Conservation (phyloP, 169 alveolate genomes). For the Cyclospora cayetanensis region DNA sequence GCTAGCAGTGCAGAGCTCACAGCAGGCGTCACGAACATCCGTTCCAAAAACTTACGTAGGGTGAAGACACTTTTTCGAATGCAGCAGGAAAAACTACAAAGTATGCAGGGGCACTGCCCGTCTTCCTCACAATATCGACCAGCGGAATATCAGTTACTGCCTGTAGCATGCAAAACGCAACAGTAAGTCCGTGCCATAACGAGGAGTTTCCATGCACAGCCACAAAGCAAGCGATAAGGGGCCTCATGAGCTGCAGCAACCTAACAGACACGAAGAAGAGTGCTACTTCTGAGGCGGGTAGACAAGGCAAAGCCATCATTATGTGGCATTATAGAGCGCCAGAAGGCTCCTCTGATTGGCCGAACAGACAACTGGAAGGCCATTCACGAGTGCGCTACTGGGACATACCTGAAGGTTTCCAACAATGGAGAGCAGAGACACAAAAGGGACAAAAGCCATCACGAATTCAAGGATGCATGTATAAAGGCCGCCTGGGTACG, state of each 20-base stretch:
- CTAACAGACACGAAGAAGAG: no score
- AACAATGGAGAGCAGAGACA: slow-evolving; percentile 55
- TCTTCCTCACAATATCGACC: slow-evolving; percentile 27
- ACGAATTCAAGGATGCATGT: slow-evolving; percentile 51
- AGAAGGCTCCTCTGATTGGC: no score
- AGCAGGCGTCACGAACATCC: no score
- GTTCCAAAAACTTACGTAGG: slow-evolving; percentile 26
- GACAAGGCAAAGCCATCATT: no score
- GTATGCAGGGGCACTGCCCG: slow-evolving; percentile 67
- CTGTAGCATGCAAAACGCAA: background rate
- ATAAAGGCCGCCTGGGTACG: slow-evolving; percentile 51
- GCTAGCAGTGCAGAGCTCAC: no score
- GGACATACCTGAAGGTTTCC: slow-evolving; percentile 57
- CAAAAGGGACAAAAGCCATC: slow-evolving; percentile 51
- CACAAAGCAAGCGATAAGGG: no score
- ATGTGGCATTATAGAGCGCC: no score
- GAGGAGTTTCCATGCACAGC: no score
- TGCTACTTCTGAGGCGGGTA: no score
- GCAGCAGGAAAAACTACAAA: slow-evolving; percentile 71
- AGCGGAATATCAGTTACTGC: slow-evolving; percentile 56
- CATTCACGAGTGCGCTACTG: background rate
- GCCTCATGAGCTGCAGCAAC: no score
- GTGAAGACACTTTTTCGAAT: slow-evolving; percentile 47
- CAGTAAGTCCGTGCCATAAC: background rate
- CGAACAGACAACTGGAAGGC: background rate